Base-by-base conservation (phyloP, 2,329 filamentous ascomycete species). In the Clathrospora elynae region DNA sequence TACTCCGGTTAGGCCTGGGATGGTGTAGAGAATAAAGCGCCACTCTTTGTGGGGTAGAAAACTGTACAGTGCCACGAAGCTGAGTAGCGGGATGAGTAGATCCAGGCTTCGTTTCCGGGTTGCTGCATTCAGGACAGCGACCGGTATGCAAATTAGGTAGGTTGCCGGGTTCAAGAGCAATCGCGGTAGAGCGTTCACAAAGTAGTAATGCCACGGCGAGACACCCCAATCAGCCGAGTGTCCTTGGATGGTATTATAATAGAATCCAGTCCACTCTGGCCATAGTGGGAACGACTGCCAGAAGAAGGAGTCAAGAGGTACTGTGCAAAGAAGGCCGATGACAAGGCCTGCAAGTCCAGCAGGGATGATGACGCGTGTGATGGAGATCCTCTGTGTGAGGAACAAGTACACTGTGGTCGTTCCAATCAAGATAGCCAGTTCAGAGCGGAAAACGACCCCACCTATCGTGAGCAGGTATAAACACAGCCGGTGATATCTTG, bases 31-130 rank as follows among this genome's bases (percentile, higher is more conserved):
- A 57, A 99, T 85, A 75, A 99, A 99, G 12, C 93, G 87, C 67
- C 90, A 87, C 73, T 99, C 93, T 68, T 99, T 99, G 74, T 99
- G 93, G 0, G 92, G 91, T 49, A 96, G 87, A 35, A 90, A 59
- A 51, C 90, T 96, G 75, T 96, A 97, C 29, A 95, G 70, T 4
- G 79, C 79, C 13, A 95, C 77, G 68, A 91, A 99, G 19, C 80
- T 69, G 2, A 95, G 54, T 7, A 81, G 79, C 0, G 93, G 90
- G 2, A 85, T 57, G 3, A 88, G 58, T 6, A 84, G 70, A 26
- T 77, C 75, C 0, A 88, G 47, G 38, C 71, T 73, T 12, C 64
- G 66, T 24, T 52, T 51, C 11, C 68, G 66, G 4, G 70, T 71
- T 10, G 72, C 59, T 9, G 63, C 61, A 6, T 86, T 78, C n/a